Base-by-base conservation (phyloP, 345 rosid species). In the Brassica carinata region DNA sequence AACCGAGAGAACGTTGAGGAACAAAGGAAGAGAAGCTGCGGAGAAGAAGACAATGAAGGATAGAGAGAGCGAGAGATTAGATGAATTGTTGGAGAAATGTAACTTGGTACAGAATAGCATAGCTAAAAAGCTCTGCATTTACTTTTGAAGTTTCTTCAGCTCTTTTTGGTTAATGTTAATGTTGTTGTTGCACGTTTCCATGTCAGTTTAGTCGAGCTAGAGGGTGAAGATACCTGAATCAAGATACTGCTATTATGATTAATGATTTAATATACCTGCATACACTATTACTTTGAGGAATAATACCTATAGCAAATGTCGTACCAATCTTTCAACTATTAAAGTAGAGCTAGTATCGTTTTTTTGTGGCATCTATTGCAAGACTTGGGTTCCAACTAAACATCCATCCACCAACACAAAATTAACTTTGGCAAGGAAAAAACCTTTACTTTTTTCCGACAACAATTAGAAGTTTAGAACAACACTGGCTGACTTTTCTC, bases 1-100 rank as follows among this genome's bases (percentile, higher is more conserved):
- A 55, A 55, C 26, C 4, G 61, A 55, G 61, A 55, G 26, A 55
- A 2, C 61, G 26, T 7, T 0, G 61, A 55, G 61, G 9, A n/a
- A 51, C n/a, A n/a, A n/a, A n/a, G n/a, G n/a, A n/a, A n/a, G n/a
- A 69, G 80, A 66, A 65, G 64, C 18, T 0, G 51, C 8, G 9
- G 74, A 33, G 73, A 72, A 23, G 71, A 64, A 81, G 68, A 57
- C 15, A 18, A 36, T 29, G 61, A 55, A 1, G 3, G 73, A 53
- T 34, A 70, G 74, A 26, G 87, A 84, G 70, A 66, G 85, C 0
- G 88, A 91, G 38, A 84, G 84, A 65, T 78, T 96, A 67, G 85
- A 85, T 79, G 84, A 86, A 81, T 72, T 93, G 80, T 79, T 93
- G 86, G 89, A 92, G 84, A 89, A 82, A 79, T 96, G 98, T 90